Evolutionary conservation across 2,329 filamentous ascomycete species (phyloP).

Genomic region (Colletotrichum sp.): DNA sequence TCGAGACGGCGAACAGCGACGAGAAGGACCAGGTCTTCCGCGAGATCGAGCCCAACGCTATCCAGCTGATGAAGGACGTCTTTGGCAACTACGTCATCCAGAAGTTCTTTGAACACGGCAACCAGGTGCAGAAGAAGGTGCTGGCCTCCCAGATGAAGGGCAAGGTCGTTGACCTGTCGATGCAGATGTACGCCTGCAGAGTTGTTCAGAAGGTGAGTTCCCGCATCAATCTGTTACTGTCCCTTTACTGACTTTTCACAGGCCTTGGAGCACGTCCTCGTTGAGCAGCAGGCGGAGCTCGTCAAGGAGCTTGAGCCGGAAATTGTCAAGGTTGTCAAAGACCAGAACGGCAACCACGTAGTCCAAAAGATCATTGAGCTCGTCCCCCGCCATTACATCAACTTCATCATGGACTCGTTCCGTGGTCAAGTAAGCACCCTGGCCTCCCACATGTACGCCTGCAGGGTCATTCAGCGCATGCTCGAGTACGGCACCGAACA

Average conservation of each 20-base stretch:
- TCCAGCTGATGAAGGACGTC: conserved; percentile 93
- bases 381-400: conserved; percentile 78
- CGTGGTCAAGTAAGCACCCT: conserved; percentile 75
- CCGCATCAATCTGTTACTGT: neutral
- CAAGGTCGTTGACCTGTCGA: conserved; percentile 78
- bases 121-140: conserved; percentile 88
- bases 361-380: conserved; percentile 91
- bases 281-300: conserved; percentile 87
- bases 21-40: conserved; percentile 91
- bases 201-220: conserved; percentile 86
- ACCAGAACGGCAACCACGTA: conserved; percentile 95
- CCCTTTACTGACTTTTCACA: conserved; percentile 34
- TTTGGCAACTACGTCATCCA: conserved; percentile 99
- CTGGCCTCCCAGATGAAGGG: conserved; percentile 88
- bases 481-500: conserved; percentile 79
- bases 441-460: conserved; percentile 83
- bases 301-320: conserved; percentile 82
- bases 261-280: conserved; percentile 88
- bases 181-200: conserved; percentile 91
- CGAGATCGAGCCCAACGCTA: conserved; percentile 82
- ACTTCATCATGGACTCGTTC: conserved; percentile 85
- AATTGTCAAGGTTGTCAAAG: conserved; percentile 78
- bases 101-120: conserved; percentile 96
- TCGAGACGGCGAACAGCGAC: conserved; percentile 92
- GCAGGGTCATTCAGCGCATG: conserved; percentile 91